These are phyloP conservation scores for Stenogyne calaminthoides DNA, from an alignment of 305 asterid genomes.

Conservation along the genomic window DNA sequence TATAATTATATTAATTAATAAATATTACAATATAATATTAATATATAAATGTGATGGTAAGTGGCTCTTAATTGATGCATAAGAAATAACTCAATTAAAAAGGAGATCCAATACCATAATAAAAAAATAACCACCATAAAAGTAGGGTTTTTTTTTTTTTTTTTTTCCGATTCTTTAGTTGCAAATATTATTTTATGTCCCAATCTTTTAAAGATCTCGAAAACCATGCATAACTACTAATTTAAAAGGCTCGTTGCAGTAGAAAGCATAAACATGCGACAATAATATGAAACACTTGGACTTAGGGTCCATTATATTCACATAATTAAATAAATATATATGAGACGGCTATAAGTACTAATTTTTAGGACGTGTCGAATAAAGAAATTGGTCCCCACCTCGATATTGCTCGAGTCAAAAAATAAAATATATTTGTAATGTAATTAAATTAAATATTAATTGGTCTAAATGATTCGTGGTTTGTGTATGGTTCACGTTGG, in stretches of 20 bases:
- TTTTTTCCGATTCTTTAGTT: background rate
- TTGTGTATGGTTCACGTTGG: conserved; percentile 34
- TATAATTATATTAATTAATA: no score
- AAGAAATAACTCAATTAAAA: background rate
- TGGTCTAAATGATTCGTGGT: conserved; percentile 18
- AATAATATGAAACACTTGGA: conserved; percentile 49
- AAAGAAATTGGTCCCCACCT: conserved; percentile 48
- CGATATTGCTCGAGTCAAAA: conserved; percentile 46
- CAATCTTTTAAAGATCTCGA: conserved; percentile 1
- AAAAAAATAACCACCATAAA: background rate
- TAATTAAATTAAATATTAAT: background rate
- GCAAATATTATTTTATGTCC: conserved; percentile 14
- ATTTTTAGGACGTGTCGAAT: conserved; percentile 35
- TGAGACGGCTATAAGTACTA: conserved; percentile 14
- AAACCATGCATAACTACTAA: conserved; percentile 5
- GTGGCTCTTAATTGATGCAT: background rate
- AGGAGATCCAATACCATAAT: background rate
- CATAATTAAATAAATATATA: conserved; percentile 1
- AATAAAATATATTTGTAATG: background rate
- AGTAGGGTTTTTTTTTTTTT: background rate
- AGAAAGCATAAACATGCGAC: conserved; percentile 38
- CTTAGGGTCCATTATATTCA: conserved; percentile 21
- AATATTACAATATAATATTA: no score
- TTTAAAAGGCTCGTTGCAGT: conserved; percentile 4
- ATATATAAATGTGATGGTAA: no score